These are phyloP conservation scores for Styphnolobium japonicum DNA, from an alignment of 306 rosid species.

Conservation along the genomic window DNA sequence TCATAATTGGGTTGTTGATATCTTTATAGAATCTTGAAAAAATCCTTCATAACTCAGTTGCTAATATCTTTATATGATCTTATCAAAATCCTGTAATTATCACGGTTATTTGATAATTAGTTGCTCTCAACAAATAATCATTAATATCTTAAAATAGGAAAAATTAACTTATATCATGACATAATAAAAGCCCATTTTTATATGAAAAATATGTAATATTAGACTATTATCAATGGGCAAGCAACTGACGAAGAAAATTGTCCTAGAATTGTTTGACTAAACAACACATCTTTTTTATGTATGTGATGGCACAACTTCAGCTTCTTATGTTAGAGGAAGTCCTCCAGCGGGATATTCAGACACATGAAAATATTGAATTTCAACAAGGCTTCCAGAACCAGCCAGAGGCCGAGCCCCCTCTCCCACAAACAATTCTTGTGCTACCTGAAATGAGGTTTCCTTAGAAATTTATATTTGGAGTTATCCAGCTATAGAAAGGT, in stretches of 20 bases:
- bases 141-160: too few species aligned
- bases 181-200: too few species aligned
- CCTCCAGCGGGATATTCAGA: neutral
- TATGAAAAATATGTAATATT: too few species aligned
- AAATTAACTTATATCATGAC: too few species aligned
- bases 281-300: neutral
- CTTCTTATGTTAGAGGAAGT: neutral
- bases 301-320: neutral
- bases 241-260: neutral
- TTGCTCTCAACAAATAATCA: too few species aligned
- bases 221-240: too few species aligned
- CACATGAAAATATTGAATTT: neutral
- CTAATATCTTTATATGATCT: too few species aligned
- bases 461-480: neutral
- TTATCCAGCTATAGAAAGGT: neutral
- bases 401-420: neutral
- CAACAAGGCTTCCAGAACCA: neutral
- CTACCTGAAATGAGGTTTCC: neutral
- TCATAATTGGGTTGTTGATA: too few species aligned
- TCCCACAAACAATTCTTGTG: neutral
- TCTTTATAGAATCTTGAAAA: too few species aligned
- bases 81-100: too few species aligned
- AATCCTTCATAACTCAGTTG: too few species aligned
- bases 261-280: neutral
- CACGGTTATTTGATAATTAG: too few species aligned